Evolutionary conservation across 2,329 filamentous ascomycete genomes (phyloP).

Genomic region (Aspergillus sp.): DNA sequence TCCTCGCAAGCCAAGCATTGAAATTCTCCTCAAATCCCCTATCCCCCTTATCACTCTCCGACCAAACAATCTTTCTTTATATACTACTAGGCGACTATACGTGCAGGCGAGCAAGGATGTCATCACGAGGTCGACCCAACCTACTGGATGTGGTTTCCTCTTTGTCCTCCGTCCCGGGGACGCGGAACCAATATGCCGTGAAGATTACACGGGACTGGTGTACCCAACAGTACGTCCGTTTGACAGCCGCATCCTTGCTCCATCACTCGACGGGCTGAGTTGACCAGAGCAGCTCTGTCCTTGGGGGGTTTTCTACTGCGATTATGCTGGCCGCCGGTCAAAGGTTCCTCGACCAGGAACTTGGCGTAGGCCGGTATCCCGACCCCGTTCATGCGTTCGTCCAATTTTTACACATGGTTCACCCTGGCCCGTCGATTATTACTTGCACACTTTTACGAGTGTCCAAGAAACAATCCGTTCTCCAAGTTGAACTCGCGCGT

Average conservation of each 20-base stretch:
- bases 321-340: constrained; percentile 22
- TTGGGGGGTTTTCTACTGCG: constrained; percentile 24
- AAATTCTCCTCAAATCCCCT: too few relatives aligned
- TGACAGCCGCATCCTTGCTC: neutral
- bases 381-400: constrained; percentile 25
- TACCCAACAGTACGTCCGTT: constrained; percentile 24
- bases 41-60: neutral
- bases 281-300: constrained; percentile 22
- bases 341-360: constrained; percentile 17
- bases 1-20: neutral
- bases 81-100: neutral
- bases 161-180: constrained; percentile 14
- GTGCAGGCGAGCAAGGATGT: constrained; percentile 8
- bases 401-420: constrained; percentile 23
- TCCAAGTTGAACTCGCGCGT: constrained; percentile 18
- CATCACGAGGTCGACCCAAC: constrained; percentile 1
- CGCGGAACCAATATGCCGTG: constrained; percentile 16
- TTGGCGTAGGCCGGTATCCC: constrained; percentile 14
- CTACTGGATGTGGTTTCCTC: constrained; percentile 21
- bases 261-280: constrained; percentile 2
- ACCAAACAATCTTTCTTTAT: neutral
- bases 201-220: constrained; percentile 23
- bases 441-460: constrained; percentile 18
- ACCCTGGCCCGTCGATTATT: constrained; percentile 18
- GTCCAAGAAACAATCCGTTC: constrained; percentile 22